Evolutionary conservation across 306 rosid species (phyloP), one percentile per base, ranked within the genome.

Genomic region (Vigna angularis): DNA sequence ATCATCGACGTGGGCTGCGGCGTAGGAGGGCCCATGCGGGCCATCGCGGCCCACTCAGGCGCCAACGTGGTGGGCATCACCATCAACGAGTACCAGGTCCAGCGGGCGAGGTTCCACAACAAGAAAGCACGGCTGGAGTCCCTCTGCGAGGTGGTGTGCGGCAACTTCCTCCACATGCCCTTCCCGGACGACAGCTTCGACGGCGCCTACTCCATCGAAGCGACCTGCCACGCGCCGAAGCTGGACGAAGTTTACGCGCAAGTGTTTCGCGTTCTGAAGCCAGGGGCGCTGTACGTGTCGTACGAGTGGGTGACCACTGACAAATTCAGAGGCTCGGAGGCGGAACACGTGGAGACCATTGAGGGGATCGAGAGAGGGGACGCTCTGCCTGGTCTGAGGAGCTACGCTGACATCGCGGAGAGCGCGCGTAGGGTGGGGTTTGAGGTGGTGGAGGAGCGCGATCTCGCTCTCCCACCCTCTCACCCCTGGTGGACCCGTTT

Each of bases 271-370:
- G 98, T 95, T 15, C 49, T 95, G 86, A 95, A 95, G 72, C 99
- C 98, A 0, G 99, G 99, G 1, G 64, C 96, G 3, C 82, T 92
- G 9, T 95, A 88, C 67, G 95, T 95, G 0, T 95, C 99, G 0
- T 89, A 92, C 85, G 99, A 95, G 79, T 95, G 99, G 99, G 99
- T 93, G 0, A 93, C 99, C 3, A 95, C 99, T 0, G 99, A 89
- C 3, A 95, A 89, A 66, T 95, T 68, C 85, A 75, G 44, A 0
- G 79, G 56, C 0, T 88, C 83, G 0, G 70, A 91, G 75, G 51
- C 77, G 0, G 98, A 89, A 22, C 98, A 95, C 75, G 88, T 90
- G 75, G 95, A 93, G 44, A 55, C 90, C 24, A 88, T 95, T 63
- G 97, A 95, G 50, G 99, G 95, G 48, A 95, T 95, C 42, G 99